Evolutionary conservation across 1,284 basidiomycete species (phyloP).

Genomic region (Inonotus obliquus): DNA sequence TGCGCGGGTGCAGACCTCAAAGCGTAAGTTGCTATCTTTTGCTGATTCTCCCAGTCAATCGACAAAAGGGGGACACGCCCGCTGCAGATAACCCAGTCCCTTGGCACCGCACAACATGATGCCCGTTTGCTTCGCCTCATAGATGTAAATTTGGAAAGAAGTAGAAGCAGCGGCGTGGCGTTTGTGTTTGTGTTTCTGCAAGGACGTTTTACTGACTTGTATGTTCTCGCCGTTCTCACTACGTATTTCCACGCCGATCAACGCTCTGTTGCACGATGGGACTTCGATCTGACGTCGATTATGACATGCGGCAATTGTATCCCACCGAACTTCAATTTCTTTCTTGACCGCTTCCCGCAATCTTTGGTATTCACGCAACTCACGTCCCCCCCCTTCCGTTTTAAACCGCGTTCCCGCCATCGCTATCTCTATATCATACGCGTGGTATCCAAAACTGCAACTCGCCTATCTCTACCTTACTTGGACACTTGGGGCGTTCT

Average conservation of each 20-base stretch:
- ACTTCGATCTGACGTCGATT: not conserved
- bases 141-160: not conserved
- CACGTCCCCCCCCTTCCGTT: no score
- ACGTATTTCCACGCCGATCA: not conserved
- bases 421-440: no score
- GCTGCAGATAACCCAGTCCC: not conserved
- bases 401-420: no score
- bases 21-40: constrained; percentile 41
- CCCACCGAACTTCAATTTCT: not conserved
- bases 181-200: not conserved
- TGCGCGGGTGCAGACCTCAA: constrained; percentile 81
- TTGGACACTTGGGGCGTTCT: no score
- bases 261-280: not conserved
- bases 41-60: no score
- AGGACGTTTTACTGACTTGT: not conserved
- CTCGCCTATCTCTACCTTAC: not conserved
- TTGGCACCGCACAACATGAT: no score
- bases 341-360: not conserved
- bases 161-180: not conserved
- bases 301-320: not conserved
- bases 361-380: not conserved
- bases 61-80: not conserved
- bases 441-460: no score
- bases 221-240: not conserved
- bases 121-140: not conserved